Percentiles rank a stretch among this genome's conserved stretches.
These are phyloP conservation scores for Suillus sp. DNA, from an alignment of 768 basidiomycete species.

Conservation along the genomic window DNA sequence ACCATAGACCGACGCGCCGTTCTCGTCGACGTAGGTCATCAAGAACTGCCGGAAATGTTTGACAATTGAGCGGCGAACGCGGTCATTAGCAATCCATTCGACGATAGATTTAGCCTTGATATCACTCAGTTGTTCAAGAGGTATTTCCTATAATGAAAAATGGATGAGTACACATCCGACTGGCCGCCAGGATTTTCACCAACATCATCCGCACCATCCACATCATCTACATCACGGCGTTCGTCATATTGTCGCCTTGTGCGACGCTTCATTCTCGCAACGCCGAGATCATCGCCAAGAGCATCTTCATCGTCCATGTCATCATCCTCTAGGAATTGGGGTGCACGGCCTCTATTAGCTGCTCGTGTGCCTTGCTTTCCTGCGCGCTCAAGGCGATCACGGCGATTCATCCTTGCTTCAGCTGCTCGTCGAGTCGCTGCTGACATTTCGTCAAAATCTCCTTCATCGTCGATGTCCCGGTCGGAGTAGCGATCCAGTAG, in stretches of 20 bases:
- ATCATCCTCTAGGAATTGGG: constrained; percentile 84
- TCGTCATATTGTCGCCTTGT: constrained; percentile 95
- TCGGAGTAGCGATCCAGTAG: constrained; percentile 87
- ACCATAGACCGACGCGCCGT: constrained; percentile 91
- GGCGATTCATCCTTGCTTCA: constrained; percentile 83
- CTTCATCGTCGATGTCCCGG: constrained; percentile 83
- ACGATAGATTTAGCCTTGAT: constrained; percentile 97
- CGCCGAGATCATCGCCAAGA: constrained; percentile 63
- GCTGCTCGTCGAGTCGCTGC: constrained; percentile 74
- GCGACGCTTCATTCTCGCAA: constrained; percentile 75
- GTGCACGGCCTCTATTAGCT: constrained; percentile 76
- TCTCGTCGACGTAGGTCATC: constrained; percentile 93
- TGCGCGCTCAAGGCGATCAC: constrained; percentile 74
- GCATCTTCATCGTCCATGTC: constrained; percentile 78
- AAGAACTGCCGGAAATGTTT: constrained; percentile 94
- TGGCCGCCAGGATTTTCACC: constrained; percentile 30
- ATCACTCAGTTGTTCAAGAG: constrained; percentile 93
- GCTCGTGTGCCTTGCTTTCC: constrained; percentile 75
- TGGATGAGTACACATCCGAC: constrained; percentile 16
- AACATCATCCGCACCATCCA: constrained; percentile 87
- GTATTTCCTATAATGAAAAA: constrained; percentile 68
- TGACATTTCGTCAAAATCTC: constrained; percentile 67
- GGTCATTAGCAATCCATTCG: constrained; percentile 95
- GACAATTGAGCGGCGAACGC: constrained; percentile 87
- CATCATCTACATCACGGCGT: constrained; percentile 84